Evolutionary conservation across 148 eudicot genomes (phyloP).

Genomic region (Oxyria digyna): DNA sequence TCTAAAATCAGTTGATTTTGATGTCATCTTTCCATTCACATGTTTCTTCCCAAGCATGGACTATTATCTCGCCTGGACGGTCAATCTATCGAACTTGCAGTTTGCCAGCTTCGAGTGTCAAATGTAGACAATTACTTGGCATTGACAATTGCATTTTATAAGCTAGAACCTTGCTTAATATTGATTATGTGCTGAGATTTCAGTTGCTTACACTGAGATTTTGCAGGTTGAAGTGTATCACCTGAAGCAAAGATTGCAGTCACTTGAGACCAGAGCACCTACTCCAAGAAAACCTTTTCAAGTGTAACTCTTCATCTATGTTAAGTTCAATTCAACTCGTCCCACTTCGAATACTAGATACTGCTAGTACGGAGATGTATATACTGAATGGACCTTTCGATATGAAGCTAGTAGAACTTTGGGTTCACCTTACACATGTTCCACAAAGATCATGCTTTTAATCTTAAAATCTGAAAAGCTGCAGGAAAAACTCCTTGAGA

Average conservation of each 20-base stretch:
- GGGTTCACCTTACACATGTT: background rate
- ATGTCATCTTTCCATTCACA: no score
- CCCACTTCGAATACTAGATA: background rate
- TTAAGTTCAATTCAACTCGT: background rate
- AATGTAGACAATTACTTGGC: no score
- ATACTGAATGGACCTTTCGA: background rate
- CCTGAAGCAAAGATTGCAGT: slow-evolving; percentile 86
- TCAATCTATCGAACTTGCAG: no score
- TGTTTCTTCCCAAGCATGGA: no score
- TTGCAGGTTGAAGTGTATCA: slow-evolving; percentile 87
- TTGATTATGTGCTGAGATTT: background rate
- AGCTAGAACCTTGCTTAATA: background rate
- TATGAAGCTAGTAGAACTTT: background rate
- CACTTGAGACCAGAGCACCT: slow-evolving; percentile 69
- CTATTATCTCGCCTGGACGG: no score
- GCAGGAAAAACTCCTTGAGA: background rate
- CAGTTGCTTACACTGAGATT: background rate
- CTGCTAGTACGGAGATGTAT: background rate
- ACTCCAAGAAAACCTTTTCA: slow-evolving; percentile 79
- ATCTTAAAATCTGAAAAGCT: background rate
- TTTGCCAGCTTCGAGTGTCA: no score
- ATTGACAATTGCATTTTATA: background rate
- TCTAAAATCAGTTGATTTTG: no score
- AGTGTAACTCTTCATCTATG: slow-evolving; percentile 18
- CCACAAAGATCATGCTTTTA: background rate